A percentile compares a stretch with the other conserved stretches of the same genome.
phyloP scores from a whole-genome alignment of 2,329 filamentous ascomycete genomes.

The Colletotrichum tropicale region DNA sequence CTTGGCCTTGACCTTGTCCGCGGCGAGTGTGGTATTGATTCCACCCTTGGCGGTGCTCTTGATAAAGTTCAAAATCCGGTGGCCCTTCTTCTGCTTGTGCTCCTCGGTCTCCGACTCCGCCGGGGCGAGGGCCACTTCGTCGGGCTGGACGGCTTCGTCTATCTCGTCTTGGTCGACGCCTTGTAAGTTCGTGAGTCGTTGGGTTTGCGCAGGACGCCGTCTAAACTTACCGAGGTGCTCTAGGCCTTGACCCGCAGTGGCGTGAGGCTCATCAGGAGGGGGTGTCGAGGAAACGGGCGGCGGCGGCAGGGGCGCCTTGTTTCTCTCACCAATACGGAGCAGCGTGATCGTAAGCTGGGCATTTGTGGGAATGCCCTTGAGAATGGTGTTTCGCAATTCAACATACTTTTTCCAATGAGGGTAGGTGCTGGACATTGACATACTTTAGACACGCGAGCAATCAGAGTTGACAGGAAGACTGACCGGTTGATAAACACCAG shows the following conservation, averaged over 20 bases:
- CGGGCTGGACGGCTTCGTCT: conserved; percentile 59
- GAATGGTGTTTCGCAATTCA: conserved; percentile 75
- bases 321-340: conserved; percentile 80
- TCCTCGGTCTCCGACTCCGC: conserved; percentile 56
- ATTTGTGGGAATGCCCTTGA: conserved; percentile 85
- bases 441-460: conserved; percentile 29
- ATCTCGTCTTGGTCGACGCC: conserved; percentile 68
- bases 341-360: conserved; percentile 83
- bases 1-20: conserved; percentile 74
- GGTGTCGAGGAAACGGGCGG: conserved; percentile 42
- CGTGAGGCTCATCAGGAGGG: conserved; percentile 44
- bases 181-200: conserved; percentile 29
- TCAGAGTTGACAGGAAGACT: conserved; percentile 21
- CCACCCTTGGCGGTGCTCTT: conserved; percentile 72
- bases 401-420: conserved; percentile 79
- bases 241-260: conserved; percentile 44
- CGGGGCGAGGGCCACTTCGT: conserved; percentile 39
- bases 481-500: conserved; percentile 63
- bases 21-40: conserved; percentile 73
- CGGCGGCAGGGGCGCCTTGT: conserved; percentile 77
- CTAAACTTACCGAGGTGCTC: conserved; percentile 35
- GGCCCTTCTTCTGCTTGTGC: conserved; percentile 43
- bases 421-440: conserved; percentile 39
- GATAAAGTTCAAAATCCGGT: conserved; percentile 66
- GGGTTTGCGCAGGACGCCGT: background rate